Evolutionary conservation across 2,329 filamentous ascomycete species (phyloP).

Genomic region (Clarireedia monteithiana): DNA sequence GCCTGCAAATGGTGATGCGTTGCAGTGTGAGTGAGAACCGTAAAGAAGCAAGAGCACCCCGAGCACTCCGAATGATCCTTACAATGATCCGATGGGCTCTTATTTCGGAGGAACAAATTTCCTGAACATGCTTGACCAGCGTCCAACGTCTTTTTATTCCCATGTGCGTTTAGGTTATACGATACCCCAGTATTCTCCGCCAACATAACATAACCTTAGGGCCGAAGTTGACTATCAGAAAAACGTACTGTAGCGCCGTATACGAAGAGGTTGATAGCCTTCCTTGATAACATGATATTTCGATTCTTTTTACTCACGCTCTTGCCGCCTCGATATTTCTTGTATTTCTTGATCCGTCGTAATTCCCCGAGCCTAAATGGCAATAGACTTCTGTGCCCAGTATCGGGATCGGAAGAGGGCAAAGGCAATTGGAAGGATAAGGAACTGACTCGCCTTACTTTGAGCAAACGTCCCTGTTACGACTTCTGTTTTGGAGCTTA

Average conservation of each 20-base stretch:
- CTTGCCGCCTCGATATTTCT: conserved; percentile 20
- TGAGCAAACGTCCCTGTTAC: background rate
- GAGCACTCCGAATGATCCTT: background rate
- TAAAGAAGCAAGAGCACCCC: background rate
- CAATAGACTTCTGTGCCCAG: background rate
- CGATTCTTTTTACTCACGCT: conserved; percentile 18
- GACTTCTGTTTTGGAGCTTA: too few species aligned
- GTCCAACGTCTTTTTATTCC: conserved; percentile 3
- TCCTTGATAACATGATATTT: background rate
- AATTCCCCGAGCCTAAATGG: conserved; percentile 1
- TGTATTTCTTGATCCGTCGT: background rate
- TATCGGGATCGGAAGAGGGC: background rate
- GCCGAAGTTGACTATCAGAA: too few species aligned
- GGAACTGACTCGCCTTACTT: background rate
- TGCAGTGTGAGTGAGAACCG: background rate
- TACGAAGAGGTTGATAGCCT: background rate
- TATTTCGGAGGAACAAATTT: conserved; percentile 9
- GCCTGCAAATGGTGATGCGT: too few species aligned
- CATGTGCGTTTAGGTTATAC: background rate
- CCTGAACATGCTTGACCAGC: conserved; percentile 1
- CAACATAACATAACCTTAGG: too few species aligned
- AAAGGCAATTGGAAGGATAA: too few species aligned
- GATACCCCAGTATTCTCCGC: background rate
- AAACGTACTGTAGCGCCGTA: too few species aligned
- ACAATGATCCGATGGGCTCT: conserved; percentile 1